Evolutionary conservation across 768 basidiomycete species (phyloP).

Genomic region (Auriculariales sp.): DNA sequence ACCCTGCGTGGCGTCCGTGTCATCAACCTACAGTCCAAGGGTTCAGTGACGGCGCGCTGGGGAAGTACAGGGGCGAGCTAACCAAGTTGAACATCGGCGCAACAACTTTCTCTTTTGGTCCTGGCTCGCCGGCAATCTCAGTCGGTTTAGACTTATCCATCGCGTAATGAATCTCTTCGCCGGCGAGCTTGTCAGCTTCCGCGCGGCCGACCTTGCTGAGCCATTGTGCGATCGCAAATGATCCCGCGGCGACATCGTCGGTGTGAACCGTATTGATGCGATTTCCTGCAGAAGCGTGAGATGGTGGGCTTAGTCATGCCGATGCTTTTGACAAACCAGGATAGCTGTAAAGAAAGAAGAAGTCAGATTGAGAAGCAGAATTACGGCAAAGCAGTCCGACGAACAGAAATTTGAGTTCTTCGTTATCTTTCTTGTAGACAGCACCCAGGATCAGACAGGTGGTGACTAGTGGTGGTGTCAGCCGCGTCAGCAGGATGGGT

Average conservation of each 20-base stretch:
- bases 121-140: slow-evolving; percentile 49
- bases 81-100: slow-evolving; percentile 80
- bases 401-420: slow-evolving; percentile 76
- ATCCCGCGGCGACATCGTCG: slow-evolving; percentile 62
- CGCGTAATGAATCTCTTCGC: slow-evolving; percentile 49
- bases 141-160: slow-evolving; percentile 57
- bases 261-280: slow-evolving; percentile 52
- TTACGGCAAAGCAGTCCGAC: slow-evolving; percentile 12
- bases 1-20: slow-evolving; percentile 53
- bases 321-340: neutral
- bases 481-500: neutral
- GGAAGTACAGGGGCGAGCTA: slow-evolving; percentile 9
- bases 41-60: neutral
- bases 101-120: slow-evolving; percentile 31
- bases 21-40: slow-evolving; percentile 42
- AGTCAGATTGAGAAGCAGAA: slow-evolving; percentile 1
- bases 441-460: slow-evolving; percentile 60
- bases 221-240: slow-evolving; percentile 70
- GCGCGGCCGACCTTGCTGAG: slow-evolving; percentile 47
- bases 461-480: slow-evolving; percentile 30
- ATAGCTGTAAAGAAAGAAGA: neutral
- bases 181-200: slow-evolving; percentile 49
- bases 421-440: slow-evolving; percentile 69
- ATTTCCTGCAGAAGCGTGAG: slow-evolving; percentile 5
- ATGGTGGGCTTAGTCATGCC: neutral